Percentiles rank a stretch among this genome's conserved stretches.
Conservation (phyloP, 75 land plant species). For the Adiantum capillusveneris region DNA sequence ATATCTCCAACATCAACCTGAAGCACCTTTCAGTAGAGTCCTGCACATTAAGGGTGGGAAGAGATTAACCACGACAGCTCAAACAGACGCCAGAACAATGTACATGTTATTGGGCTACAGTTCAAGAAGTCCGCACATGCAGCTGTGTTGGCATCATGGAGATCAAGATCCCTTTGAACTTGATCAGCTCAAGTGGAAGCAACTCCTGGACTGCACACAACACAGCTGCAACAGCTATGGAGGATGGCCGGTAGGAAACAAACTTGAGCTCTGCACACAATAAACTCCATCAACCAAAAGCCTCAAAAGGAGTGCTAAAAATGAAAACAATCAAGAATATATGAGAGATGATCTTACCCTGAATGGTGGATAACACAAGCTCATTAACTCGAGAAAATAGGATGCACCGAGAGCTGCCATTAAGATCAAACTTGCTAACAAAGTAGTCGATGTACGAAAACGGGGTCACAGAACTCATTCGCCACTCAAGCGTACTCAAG, state of each 20-base stretch:
- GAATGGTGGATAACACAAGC: constrained; percentile 42
- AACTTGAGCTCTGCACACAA: constrained; percentile 43
- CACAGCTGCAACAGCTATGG: constrained; percentile 53
- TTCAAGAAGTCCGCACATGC: background rate
- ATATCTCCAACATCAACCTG: constrained; percentile 9
- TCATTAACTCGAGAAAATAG: constrained; percentile 35
- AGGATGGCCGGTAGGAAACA: constrained; percentile 42
- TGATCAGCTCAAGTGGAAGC: constrained; percentile 26
- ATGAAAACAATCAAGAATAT: too few species aligned
- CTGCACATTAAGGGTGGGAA: background rate
- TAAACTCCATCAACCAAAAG: too few species aligned
- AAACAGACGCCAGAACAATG: background rate
- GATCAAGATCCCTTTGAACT: constrained; percentile 3
- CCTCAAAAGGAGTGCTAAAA: background rate
- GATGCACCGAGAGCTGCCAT: constrained; percentile 11
- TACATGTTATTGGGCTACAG: too few species aligned
- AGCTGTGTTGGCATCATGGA: constrained; percentile 9
- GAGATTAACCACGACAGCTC: background rate
- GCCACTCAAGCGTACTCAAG: constrained; percentile 67
- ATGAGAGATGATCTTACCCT: constrained; percentile 25
- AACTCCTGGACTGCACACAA: constrained; percentile 43
- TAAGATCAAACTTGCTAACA: constrained; percentile 35
- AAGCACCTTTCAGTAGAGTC: constrained; percentile 12
- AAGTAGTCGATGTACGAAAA: constrained; percentile 73
- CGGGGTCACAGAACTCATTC: constrained; percentile 71